A percentile compares a stretch with the other conserved stretches of the same genome.
Conservation (phyloP, 176 grass and related monocot species). For the Zoysia japonica region DNA sequence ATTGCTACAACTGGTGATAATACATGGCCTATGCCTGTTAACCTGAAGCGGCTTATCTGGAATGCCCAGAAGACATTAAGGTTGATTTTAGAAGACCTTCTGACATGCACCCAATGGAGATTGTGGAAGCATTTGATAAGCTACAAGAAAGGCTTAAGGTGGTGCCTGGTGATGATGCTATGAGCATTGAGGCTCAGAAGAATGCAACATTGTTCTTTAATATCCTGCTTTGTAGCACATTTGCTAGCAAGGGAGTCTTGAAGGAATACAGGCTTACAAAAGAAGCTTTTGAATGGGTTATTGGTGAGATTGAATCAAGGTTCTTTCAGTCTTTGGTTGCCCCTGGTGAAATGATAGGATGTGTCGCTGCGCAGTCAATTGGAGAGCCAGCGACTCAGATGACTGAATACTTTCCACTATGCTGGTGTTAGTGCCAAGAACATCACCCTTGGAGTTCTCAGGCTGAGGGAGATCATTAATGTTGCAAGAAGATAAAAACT, state of each 20-base stretch:
- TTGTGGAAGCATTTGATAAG: constrained; percentile 97
- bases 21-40: constrained; percentile 88
- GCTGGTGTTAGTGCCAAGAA: constrained; percentile 99
- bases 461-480: constrained; percentile 97
- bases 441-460: constrained; percentile 94
- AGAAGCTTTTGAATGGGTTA: constrained; percentile 98
- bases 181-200: constrained; percentile 97
- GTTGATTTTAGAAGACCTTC: constrained; percentile 88
- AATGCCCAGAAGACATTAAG: constrained; percentile 98
- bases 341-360: constrained; percentile 98
- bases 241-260: constrained; percentile 91
- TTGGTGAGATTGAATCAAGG: constrained; percentile 94
- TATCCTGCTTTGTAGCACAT: constrained; percentile 88
- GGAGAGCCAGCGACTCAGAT: constrained; percentile 96
- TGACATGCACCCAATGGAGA: constrained; percentile 97
- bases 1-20: constrained; percentile 86
- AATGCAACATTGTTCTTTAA: constrained; percentile 97
- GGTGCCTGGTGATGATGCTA: constrained; percentile 93
- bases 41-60: constrained; percentile 92
- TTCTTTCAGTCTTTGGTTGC: constrained; percentile 93
- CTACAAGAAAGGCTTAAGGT: constrained; percentile 92
- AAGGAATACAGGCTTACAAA: constrained; percentile 90
- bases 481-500: constrained; percentile 97
- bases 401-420: constrained; percentile 99
- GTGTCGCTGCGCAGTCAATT: constrained; percentile 96